A percentile compares a stretch with the other conserved stretches of the same genome.
Evolutionary conservation across 2,329 filamentous ascomycete species (phyloP).

Genomic region (Dryadomyces quercus-mongolicae): DNA sequence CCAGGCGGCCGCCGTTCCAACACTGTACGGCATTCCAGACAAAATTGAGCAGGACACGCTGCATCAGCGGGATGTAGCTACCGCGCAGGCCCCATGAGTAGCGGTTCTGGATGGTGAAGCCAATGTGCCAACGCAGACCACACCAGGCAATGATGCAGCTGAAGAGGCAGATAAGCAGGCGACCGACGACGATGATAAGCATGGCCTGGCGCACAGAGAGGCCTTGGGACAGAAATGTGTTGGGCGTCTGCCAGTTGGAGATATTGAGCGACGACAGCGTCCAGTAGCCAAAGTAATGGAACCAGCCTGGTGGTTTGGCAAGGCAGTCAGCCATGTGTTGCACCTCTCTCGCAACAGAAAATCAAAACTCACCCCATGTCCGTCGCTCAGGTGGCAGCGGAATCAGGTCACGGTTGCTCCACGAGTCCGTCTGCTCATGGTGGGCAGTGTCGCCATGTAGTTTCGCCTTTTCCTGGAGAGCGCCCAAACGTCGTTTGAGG

Average conservation of each 20-base stretch:
- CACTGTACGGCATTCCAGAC: conserved; percentile 37
- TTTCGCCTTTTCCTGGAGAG: background rate
- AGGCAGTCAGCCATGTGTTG: too few relatives aligned
- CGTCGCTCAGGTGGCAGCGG: conserved; percentile 11
- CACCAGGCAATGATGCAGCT: conserved; percentile 32
- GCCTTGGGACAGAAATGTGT: conserved; percentile 15
- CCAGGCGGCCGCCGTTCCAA: conserved; percentile 23
- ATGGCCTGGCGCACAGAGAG: conserved; percentile 35
- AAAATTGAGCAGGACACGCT: conserved; percentile 35
- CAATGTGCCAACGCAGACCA: conserved; percentile 36
- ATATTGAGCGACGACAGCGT: conserved; percentile 9
- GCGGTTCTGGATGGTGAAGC: conserved; percentile 36
- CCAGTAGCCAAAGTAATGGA: conserved; percentile 10
- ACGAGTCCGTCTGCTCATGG: conserved; percentile 7
- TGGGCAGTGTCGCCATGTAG: conserved; percentile 4
- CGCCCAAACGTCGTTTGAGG: background rate
- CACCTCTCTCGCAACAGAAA: too few relatives aligned
- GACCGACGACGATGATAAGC: conserved; percentile 29
- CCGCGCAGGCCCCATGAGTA: conserved; percentile 36
- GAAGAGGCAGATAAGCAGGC: conserved; percentile 28
- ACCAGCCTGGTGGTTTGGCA: too few relatives aligned
- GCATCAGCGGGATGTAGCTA: conserved; percentile 33
- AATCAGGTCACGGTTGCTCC: conserved; percentile 13
- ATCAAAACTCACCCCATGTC: conserved; percentile 6
- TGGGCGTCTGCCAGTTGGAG: conserved; percentile 9